phyloP scores from a whole-genome alignment of 768 basidiomycete genomes.

The Cantharellus cinnabarinus region DNA sequence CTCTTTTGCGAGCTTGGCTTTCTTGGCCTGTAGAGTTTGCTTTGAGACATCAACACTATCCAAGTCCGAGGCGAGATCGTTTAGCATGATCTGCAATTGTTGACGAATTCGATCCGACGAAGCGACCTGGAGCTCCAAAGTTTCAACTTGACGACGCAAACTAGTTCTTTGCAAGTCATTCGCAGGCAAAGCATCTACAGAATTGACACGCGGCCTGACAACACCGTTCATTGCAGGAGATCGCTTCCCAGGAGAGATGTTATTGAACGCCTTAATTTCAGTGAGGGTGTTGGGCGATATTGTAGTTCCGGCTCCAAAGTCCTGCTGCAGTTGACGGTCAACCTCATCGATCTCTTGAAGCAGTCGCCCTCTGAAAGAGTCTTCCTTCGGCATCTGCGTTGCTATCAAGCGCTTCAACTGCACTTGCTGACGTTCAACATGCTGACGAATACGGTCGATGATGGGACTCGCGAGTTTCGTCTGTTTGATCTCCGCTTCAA shows the following conservation, averaged over 20 bases:
- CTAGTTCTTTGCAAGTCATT: slow-evolving; percentile 24
- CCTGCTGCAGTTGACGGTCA: slow-evolving; percentile 36
- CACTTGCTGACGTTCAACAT: slow-evolving; percentile 46
- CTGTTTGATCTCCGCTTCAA: slow-evolving; percentile 42
- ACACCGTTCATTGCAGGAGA: slow-evolving; percentile 15
- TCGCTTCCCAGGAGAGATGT: slow-evolving; percentile 29
- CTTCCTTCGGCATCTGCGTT: slow-evolving; percentile 35
- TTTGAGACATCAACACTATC: slow-evolving; percentile 47
- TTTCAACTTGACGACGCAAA: slow-evolving; percentile 43
- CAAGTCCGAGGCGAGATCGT: slow-evolving; percentile 37
- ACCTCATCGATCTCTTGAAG: slow-evolving; percentile 40
- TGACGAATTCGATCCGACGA: slow-evolving; percentile 46
- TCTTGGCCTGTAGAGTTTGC: slow-evolving; percentile 37
- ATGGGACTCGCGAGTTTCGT: slow-evolving; percentile 30
- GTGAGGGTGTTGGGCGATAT: slow-evolving; percentile 6
- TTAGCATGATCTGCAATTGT: slow-evolving; percentile 39
- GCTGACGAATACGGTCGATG: slow-evolving; percentile 35
- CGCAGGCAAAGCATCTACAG: slow-evolving; percentile 18
- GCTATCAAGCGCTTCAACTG: slow-evolving; percentile 49
- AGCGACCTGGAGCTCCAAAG: slow-evolving; percentile 45
- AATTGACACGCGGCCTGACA: slow-evolving; percentile 20
- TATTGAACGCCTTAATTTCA: slow-evolving; percentile 22
- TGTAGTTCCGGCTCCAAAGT: slow-evolving; percentile 19
- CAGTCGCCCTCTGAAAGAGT: slow-evolving; percentile 38
- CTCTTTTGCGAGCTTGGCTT: slow-evolving; percentile 34